Evolutionary conservation across 192 early-diverging fungal genomes (phyloP), one percentile per base, ranked within the genome.

Genomic region (Globomyces pollinis-pini): DNA sequence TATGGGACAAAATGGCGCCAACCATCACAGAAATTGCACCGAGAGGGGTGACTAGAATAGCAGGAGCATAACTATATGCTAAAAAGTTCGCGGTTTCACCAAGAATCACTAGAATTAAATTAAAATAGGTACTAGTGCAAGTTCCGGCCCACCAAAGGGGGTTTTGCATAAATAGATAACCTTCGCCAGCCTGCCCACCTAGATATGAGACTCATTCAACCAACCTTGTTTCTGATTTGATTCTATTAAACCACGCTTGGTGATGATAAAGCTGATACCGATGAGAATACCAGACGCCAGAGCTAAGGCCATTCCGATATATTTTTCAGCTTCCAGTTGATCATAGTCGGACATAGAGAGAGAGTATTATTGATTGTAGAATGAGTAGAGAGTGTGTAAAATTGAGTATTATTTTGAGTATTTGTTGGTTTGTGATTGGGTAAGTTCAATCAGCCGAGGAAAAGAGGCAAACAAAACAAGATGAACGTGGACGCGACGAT

Each of bases 31-130:
- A 90, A 18, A 89, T 75, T 24, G 91, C 91, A 30, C 94, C 94
- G 47, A 96, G 73, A 3, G 94, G 94, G 31, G 94, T 96, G 3
- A 96, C 91, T 39, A 96, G 77, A 66, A 96, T 93, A 35, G 94
- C 91, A 4, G 94, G 94, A 38, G 91, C 92, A 82, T 90, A 96
- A 32, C 89, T 87, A 66, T 96, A 96, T 11, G 94, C 94, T 1
- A 88, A 77, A 78, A 98, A 95, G 74, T 98, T 98, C 55, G 89
- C 88, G 57, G 90, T 74, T 75, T 96, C 94, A 54, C 94, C 94
- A 29, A 91, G 63, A 4, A 86, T 85, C 94, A 96, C 89, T 91
- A 39, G 1, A 30, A 24, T 42, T 50, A 36, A 32, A 32, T 65
- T 65, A 73, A 32, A 62, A 59, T n/a, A n/a, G 7, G 56, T 75